Base-by-base conservation (phyloP, 352 stramenopile species). In the Saprolegnia parasitica region DNA sequence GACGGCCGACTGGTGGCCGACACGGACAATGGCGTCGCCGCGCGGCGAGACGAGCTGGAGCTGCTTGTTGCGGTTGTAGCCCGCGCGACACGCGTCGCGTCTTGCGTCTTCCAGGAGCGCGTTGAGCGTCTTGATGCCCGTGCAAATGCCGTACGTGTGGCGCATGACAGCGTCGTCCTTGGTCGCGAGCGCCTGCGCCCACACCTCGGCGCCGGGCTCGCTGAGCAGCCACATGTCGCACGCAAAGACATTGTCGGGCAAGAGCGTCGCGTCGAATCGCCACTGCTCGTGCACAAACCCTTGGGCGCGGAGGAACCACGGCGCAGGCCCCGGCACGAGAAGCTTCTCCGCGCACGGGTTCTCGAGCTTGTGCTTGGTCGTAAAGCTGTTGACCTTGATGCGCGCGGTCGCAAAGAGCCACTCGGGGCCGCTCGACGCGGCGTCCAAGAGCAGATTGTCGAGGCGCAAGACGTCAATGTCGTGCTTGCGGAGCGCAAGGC, bases 151-250 rank as follows among this genome's bases (percentile, higher is more conserved):
- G 45, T 90, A 94, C 18, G 76, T 84, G 52, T 90, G 74, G 54
- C 82, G 67, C 76, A 91, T 81, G 15, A 65, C 61, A 61, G 82
- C 72, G 26, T 72, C 61, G 60, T 92, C 77, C 20, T 74, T 67
- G 6, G 72, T 74, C 35, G 74, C 64, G 72, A 89, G 86, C 16
- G 81, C 81, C 24, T 83, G 63, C 15, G 78, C 80, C 86, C 86
- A 94, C 10, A 92, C 64, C 6, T 77, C 81, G 23, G 76, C 64
- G 0, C 83, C 83, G 13, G 86, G 84, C 21, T 78, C 37, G 1
- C 83, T 77, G 52, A 94, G 71, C 26, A 92, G 68, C 84, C 84
- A 94, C 64, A 85, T 80, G 61, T 94, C 84, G 58, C 86, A 94
- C 23, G 81, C 71, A 60, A 94, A 92, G 37, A 92, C 32, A 37